Percentiles rank a stretch among this genome's conserved stretches.
Evolutionary conservation across 192 early-diverging fungal species (phyloP).

Genomic region (Polychytrium aggregatum): DNA sequence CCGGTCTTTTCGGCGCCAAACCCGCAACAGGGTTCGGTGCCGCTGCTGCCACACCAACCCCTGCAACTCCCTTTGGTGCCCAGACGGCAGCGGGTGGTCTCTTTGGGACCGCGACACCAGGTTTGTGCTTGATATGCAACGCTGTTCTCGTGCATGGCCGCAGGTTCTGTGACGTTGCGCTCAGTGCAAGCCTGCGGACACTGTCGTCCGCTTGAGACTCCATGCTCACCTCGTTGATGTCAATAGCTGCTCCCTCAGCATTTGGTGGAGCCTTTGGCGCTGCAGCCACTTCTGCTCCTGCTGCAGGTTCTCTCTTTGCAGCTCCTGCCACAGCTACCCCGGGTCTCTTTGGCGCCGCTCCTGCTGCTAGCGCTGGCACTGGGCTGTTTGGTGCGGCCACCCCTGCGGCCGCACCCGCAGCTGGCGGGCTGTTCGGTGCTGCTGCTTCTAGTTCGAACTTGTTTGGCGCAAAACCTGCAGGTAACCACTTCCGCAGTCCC

Average conservation of each 20-base stretch:
- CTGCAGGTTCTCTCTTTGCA: constrained; percentile 16
- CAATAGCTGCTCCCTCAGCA: constrained; percentile 7
- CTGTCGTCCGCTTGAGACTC: constrained; percentile 7
- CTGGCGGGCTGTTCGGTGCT: neutral
- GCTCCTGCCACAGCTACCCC: neutral
- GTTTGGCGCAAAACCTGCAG: too few relatives aligned
- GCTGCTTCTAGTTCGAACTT: neutral
- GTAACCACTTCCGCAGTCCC: too few relatives aligned
- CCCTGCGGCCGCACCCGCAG: constrained; percentile 6
- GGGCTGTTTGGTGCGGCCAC: constrained; percentile 20
- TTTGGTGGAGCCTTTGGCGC: constrained; percentile 26
- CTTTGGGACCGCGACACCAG: constrained; percentile 16
- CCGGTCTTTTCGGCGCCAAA: neutral
- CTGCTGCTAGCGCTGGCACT: constrained; percentile 5
- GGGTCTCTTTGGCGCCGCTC: constrained; percentile 6
- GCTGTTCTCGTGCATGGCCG: constrained; percentile 4
- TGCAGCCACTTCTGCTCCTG: constrained; percentile 7
- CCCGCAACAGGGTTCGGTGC: constrained; percentile 6
- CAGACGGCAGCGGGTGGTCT: neutral
- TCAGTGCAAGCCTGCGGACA: constrained; percentile 10
- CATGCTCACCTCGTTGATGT: neutral
- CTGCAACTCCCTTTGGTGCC: neutral
- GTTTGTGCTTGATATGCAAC: too few relatives aligned
- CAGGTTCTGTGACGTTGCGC: constrained; percentile 9
- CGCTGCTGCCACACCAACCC: neutral